Evolutionary conservation across 306 rosid species (phyloP), one percentile per base, ranked within the genome.

Genomic region (Dalbergia cochinchinensis): DNA sequence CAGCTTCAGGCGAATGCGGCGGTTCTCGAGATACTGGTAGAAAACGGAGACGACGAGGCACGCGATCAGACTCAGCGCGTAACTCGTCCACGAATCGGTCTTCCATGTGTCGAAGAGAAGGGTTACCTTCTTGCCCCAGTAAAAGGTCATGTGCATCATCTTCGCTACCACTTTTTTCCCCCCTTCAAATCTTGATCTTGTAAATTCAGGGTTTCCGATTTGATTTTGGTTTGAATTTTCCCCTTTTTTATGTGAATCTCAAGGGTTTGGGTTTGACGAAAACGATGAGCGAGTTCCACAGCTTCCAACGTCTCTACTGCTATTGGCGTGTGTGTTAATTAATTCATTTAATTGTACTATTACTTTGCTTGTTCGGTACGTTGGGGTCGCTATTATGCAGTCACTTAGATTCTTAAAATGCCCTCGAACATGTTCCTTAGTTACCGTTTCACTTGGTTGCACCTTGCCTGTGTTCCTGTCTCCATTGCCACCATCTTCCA

Each of bases 91-190:
- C 54, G 95, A 85, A 47, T 81, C 66, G 64, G 99, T 90, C n/a
- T 48, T 85, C 98, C 99, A 95, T 1, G 94, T 82, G 34, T 93
- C 88, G 69, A 92, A 2, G 37, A 95, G 88, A 22, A 95, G 84
- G 9, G 93, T 95, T 18, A 91, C 94, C 39, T 84, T 64, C 33
- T 63, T 89, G 84, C 99, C 77, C 99, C 99, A 95, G 78, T 95
- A 95, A 55, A 95, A 93, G 80, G 99, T 93, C 99, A 93, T 93
- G 90, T 95, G 99, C 99, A 95, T 93, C 99, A 95, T 95, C 85
- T 90, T 95, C 71, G 76, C 60, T 50, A 1, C 31, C 31, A 39
- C 0, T 35, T 70, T 51, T 11, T 67, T 68, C 20, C 9, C 11
- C 19, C 3, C n/a, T 50, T 11, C 8, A 11, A 50, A 50, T 50